phyloP scores from a whole-genome alignment of 495 filamentous ascomycete species.

The Aspergillus ellipticus region DNA sequence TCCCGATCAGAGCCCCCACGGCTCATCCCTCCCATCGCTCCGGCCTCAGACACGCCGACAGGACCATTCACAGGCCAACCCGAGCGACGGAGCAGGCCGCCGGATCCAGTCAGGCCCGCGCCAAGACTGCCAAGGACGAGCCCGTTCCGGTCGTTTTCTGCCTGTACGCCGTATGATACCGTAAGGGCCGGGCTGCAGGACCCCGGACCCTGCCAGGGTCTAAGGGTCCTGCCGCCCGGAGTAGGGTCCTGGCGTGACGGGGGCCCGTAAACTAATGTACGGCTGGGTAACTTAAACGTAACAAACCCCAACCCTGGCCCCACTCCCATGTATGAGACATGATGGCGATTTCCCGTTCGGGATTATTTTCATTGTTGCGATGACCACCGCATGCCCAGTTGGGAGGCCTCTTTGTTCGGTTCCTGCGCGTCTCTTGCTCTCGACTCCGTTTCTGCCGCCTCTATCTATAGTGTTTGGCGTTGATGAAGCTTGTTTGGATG shows the following conservation, averaged over 20 bases:
- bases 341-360: not conserved
- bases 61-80: too few relatives aligned
- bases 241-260: not conserved
- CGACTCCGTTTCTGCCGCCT: not conserved
- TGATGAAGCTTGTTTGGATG: constrained; percentile 1
- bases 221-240: not conserved
- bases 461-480: not conserved
- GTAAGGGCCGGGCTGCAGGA: not conserved
- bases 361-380: too few relatives aligned
- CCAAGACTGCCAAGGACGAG: not conserved
- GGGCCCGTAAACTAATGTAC: not conserved
- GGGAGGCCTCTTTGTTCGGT: not conserved
- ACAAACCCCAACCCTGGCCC: not conserved
- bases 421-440: not conserved
- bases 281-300: not conserved
- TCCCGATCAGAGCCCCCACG: not conserved
- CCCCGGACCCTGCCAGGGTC: not conserved
- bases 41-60: not conserved
- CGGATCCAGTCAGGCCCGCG: not conserved
- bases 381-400: too few relatives aligned
- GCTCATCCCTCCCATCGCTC: not conserved
- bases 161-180: not conserved
- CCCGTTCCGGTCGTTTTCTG: not conserved
- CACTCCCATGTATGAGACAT: not conserved
- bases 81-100: not conserved